phyloP scores from a whole-genome alignment of 2,329 filamentous ascomycete genomes.

The Lachnum nothofagi region DNA sequence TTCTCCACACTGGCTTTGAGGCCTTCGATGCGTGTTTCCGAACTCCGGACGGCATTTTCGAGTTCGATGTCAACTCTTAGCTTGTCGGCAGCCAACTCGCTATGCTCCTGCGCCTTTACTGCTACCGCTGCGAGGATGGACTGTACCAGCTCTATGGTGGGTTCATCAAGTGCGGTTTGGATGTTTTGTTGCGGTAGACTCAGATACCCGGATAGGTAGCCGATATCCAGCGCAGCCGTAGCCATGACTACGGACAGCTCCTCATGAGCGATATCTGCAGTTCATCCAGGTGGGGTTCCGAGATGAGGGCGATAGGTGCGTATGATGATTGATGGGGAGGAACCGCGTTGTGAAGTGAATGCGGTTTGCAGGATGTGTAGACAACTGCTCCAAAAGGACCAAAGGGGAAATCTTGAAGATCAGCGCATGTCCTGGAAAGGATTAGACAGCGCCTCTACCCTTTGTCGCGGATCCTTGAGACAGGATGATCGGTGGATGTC shows the following conservation, averaged over 20 bases:
- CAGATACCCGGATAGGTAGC: constrained; percentile 68
- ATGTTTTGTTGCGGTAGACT: constrained; percentile 62
- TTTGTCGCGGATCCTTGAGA: neutral
- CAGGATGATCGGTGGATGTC: neutral
- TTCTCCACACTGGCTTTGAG: constrained; percentile 80
- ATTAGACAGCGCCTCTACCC: neutral
- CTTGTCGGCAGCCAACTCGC: constrained; percentile 80
- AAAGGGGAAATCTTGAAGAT: neutral
- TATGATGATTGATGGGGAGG: neutral
- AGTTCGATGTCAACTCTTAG: constrained; percentile 86
- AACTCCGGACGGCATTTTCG: constrained; percentile 79
- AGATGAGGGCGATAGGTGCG: neutral
- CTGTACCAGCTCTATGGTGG: constrained; percentile 73
- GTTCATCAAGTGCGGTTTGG: constrained; percentile 55
- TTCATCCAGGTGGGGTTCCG: constrained; percentile 1
- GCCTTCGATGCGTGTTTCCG: constrained; percentile 75
- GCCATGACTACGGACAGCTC: constrained; percentile 45
- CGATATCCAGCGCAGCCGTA: constrained; percentile 59
- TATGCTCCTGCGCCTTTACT: constrained; percentile 74
- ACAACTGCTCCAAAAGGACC: neutral
- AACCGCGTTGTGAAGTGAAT: neutral
- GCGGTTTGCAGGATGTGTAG: neutral
- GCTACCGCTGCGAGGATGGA: constrained; percentile 70
- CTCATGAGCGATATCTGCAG: constrained; percentile 20
- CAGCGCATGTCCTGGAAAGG: constrained; percentile 5